Conservation (phyloP, 192 early-diverging fungal genomes). For the Linnemannia hyalina region DNA sequence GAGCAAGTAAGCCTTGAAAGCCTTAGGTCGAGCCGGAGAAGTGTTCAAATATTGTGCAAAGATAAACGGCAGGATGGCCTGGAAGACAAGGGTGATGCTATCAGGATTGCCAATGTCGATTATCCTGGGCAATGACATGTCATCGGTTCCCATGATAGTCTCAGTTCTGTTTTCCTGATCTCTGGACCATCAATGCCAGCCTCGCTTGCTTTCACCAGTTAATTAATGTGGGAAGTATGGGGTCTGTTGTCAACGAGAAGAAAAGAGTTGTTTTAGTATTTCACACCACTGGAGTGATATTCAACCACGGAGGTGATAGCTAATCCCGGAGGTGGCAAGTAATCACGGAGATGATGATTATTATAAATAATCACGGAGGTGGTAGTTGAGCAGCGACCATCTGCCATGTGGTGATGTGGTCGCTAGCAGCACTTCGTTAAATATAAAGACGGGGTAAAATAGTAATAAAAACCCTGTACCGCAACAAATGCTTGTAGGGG, state of each 20-base stretch:
- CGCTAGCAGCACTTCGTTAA: too few relatives aligned
- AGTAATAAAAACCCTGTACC: background rate
- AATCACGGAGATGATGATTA: too few relatives aligned
- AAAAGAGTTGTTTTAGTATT: too few relatives aligned
- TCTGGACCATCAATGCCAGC: background rate
- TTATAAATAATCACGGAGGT: too few relatives aligned
- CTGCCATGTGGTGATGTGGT: too few relatives aligned
- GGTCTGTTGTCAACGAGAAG: too few relatives aligned
- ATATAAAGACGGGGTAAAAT: background rate
- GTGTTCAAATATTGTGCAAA: background rate
- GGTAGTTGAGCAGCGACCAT: too few relatives aligned
- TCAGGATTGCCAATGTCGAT: background rate
- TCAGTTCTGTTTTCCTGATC: background rate
- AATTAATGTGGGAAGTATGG: background rate
- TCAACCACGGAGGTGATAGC: too few relatives aligned
- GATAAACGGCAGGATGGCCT: background rate
- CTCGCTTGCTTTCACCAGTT: background rate
- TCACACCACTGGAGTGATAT: too few relatives aligned
- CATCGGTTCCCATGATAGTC: background rate
- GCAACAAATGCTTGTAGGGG: background rate
- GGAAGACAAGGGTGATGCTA: background rate
- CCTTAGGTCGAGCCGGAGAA: background rate
- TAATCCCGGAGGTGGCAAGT: too few relatives aligned
- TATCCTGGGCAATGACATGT: background rate
- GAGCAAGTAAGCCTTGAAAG: too few relatives aligned